Evolutionary conservation across 768 basidiomycete genomes (phyloP).

Genomic region (Agrocybe pediades): DNA sequence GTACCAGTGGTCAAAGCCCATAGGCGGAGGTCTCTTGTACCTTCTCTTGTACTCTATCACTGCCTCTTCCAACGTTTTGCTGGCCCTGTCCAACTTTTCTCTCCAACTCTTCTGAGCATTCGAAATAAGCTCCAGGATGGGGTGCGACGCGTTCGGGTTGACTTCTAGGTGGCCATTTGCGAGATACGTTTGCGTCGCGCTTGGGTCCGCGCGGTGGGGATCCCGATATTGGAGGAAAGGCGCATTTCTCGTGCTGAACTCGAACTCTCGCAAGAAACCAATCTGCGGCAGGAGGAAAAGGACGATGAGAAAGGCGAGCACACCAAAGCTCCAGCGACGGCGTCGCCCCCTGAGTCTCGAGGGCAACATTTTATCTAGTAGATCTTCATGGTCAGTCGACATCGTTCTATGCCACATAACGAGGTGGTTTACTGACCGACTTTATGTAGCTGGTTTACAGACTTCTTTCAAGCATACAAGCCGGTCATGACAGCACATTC

Average conservation of each 20-base stretch:
- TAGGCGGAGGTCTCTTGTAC: slow-evolving; percentile 71
- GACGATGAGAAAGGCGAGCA: too few relatives aligned
- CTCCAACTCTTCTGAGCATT: slow-evolving; percentile 51
- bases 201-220: background rate
- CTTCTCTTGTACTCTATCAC: slow-evolving; percentile 74
- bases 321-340: too few relatives aligned
- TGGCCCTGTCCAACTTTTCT: slow-evolving; percentile 60
- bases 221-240: background rate
- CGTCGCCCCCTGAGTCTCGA: too few relatives aligned
- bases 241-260: background rate
- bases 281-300: too few relatives aligned
- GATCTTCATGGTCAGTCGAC: too few relatives aligned
- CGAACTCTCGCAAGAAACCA: background rate
- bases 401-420: too few relatives aligned
- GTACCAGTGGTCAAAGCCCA: slow-evolving; percentile 25
- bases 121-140: slow-evolving; percentile 73
- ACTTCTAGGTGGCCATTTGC: slow-evolving; percentile 36
- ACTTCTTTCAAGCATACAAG: too few relatives aligned
- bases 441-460: too few relatives aligned
- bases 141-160: slow-evolving; percentile 50
- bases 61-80: slow-evolving; percentile 69
- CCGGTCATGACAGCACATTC: too few relatives aligned
- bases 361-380: too few relatives aligned
- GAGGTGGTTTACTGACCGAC: too few relatives aligned
- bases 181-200: slow-evolving; percentile 11